phyloP scores from a whole-genome alignment of 768 basidiomycete species.

The Tephrocybe sp. region DNA sequence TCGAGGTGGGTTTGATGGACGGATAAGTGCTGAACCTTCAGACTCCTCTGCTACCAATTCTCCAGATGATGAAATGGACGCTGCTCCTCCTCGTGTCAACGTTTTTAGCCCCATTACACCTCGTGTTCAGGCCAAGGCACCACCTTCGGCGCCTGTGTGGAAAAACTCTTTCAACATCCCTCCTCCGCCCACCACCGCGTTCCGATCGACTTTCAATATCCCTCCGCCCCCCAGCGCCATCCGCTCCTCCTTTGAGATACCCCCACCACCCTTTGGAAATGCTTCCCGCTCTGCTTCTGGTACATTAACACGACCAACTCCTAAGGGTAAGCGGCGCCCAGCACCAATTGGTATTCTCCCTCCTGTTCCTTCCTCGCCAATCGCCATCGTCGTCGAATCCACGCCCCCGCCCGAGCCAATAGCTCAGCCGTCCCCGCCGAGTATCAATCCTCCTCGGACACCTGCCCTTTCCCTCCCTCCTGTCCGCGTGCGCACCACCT shows the following conservation, averaged over 20 bases:
- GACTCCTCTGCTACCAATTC: slow-evolving; percentile 43
- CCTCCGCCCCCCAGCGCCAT: slow-evolving; percentile 43
- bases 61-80: slow-evolving; percentile 41
- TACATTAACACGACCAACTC: slow-evolving; percentile 12
- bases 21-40: slow-evolving; percentile 32
- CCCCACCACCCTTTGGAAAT: slow-evolving; percentile 45
- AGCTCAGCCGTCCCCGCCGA: slow-evolving; percentile 5
- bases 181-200: slow-evolving; percentile 52
- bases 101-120: slow-evolving; percentile 26
- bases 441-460: slow-evolving; percentile 19
- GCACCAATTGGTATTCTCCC: slow-evolving; percentile 62
- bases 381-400: slow-evolving; percentile 47
- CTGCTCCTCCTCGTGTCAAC: slow-evolving; percentile 21
- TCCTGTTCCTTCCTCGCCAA: slow-evolving; percentile 73
- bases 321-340: slow-evolving; percentile 61
- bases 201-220: slow-evolving; percentile 50
- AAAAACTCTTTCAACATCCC: slow-evolving; percentile 59
- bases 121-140: slow-evolving; percentile 32
- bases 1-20: slow-evolving; percentile 61
- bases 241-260: slow-evolving; percentile 52
- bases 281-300: slow-evolving; percentile 35
- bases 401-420: slow-evolving; percentile 14
- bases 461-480: slow-evolving; percentile 30
- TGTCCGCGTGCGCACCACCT: slow-evolving; percentile 51
- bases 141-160: slow-evolving; percentile 58